phyloP scores from a whole-genome alignment of 2,329 filamentous ascomycete genomes.

The Paraphaeosphaeria sporulosa region DNA sequence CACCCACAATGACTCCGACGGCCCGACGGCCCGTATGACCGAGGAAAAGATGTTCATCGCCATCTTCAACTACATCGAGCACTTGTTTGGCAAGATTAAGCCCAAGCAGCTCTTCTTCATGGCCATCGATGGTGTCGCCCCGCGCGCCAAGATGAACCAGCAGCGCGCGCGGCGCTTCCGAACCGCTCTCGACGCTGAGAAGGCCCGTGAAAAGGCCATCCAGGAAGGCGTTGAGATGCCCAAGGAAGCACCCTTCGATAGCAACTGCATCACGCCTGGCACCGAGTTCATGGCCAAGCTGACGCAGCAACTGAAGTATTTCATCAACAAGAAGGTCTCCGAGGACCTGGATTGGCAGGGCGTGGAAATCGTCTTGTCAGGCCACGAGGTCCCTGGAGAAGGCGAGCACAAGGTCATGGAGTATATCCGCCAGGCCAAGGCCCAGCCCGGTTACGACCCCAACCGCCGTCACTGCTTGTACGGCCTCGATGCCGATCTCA shows the following conservation, averaged over 20 bases:
- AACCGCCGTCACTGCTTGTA: slow-evolving; percentile 97
- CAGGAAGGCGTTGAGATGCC: slow-evolving; percentile 89
- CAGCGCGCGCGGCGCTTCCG: slow-evolving; percentile 94
- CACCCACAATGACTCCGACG: slow-evolving; percentile 95
- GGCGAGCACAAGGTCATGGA: slow-evolving; percentile 99
- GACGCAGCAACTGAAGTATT: slow-evolving; percentile 93
- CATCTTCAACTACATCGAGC: slow-evolving; percentile 99
- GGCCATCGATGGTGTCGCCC: slow-evolving; percentile 97
- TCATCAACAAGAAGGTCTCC: slow-evolving; percentile 97
- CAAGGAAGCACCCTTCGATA: slow-evolving; percentile 95
- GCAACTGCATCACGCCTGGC: slow-evolving; percentile 97
- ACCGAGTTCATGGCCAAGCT: slow-evolving; percentile 98
- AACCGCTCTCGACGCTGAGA: slow-evolving; percentile 89
- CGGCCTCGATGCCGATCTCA: slow-evolving; percentile 94
- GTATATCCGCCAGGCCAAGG: slow-evolving; percentile 97
- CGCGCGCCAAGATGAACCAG: slow-evolving; percentile 99
- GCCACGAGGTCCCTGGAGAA: slow-evolving; percentile 96
- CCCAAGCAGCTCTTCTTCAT: slow-evolving; percentile 99
- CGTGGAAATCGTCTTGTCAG: slow-evolving; percentile 93
- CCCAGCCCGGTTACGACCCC: slow-evolving; percentile 88
- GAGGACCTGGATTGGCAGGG: slow-evolving; percentile 98
- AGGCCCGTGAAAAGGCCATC: slow-evolving; percentile 90
- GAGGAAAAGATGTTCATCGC: slow-evolving; percentile 99
- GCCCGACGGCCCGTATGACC: slow-evolving; percentile 87
- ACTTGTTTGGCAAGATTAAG: slow-evolving; percentile 98